phyloP scores from a whole-genome alignment of 495 filamentous ascomycete genomes.

The Hypomontagnella submonticulosa region DNA sequence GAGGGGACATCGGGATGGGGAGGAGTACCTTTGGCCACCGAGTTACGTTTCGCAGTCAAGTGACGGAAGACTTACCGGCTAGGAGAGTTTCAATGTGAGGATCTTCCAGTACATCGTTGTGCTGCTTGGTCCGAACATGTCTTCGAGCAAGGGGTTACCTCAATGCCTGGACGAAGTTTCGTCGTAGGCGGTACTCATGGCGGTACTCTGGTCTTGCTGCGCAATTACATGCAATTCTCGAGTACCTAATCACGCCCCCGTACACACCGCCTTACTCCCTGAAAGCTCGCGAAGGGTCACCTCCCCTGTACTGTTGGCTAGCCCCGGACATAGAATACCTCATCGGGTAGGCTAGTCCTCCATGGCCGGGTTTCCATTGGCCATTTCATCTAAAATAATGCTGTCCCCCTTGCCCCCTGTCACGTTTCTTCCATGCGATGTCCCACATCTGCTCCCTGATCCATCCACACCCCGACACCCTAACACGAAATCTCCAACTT shows the following conservation, averaged over 20 bases:
- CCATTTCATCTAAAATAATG: slow-evolving; percentile 58
- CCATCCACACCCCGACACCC: slow-evolving; percentile 53
- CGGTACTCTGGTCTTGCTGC: slow-evolving; percentile 19
- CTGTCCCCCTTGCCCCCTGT: slow-evolving; percentile 49
- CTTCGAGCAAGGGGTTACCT: slow-evolving; percentile 34
- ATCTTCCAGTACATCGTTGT: slow-evolving; percentile 29
- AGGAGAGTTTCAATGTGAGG: slow-evolving; percentile 41
- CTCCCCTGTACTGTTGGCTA: slow-evolving; percentile 53
- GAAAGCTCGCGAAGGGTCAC: slow-evolving; percentile 42
- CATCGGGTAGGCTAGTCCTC: slow-evolving; percentile 55
- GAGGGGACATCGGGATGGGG: slow-evolving; percentile 7
- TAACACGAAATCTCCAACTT: slow-evolving; percentile 46
- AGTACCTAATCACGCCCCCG: slow-evolving; percentile 40
- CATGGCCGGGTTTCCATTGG: slow-evolving; percentile 55
- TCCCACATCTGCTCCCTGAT: slow-evolving; percentile 55
- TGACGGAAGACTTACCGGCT: slow-evolving; percentile 35
- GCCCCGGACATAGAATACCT: slow-evolving; percentile 57
- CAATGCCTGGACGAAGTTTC: slow-evolving; percentile 43
- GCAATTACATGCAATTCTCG: slow-evolving; percentile 35
- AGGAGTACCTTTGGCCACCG: slow-evolving; percentile 23
- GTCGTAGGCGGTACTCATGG: slow-evolving; percentile 32
- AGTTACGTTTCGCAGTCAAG: slow-evolving; percentile 38
- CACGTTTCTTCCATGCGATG: slow-evolving; percentile 59
- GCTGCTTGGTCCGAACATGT: slow-evolving; percentile 27
- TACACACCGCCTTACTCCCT: slow-evolving; percentile 48